Base-by-base conservation (phyloP, 306 rosid genomes). In the Cicer cuneatum region DNA sequence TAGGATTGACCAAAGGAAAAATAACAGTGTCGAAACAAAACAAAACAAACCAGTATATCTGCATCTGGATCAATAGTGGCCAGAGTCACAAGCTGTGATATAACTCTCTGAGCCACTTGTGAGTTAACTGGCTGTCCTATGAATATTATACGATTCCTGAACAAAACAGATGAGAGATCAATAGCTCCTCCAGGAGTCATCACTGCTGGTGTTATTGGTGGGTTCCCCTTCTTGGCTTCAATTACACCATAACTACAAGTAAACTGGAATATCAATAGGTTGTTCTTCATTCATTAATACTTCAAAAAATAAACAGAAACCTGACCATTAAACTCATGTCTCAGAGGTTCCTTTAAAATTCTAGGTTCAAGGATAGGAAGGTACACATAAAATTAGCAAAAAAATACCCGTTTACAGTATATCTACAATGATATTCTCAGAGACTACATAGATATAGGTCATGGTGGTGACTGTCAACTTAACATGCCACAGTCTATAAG, bases 171-270 rank as follows among this genome's bases (percentile, higher is more conserved):
- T 6, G 97, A 75, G 57, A 94, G 96, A 83, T 92, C 97, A 78
- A 94, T 53, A 72, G 93, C 88, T 80, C 97, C 99, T 56, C 85
- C 96, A 1, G 97, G 99, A 70, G 99, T 94, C 90, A 92, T 82
- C 69, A 92, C 90, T 33, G 93, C 92, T n/a, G 99, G 99, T 83
- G 92, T 79, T 62, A 94, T 47, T 4, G 96, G 87, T 56, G 97
- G 99, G 82, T 92, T 94, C 71, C 81, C 96, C 18, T 52, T 75
- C 80, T 14, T 87, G 78, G 97, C 97, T 83, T 82, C 92, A 81
- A 92, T 86, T 58, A 78, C 86, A 64, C 86, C 83, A 77, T 86
- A 89, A 81, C 97, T 92, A 80, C 67, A 77, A 41, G 73, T 42
- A 80, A 60, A 69, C 45, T 10, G 60, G 51, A 82, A 73, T 47